These are phyloP conservation scores for Malassezia nana DNA, from an alignment of 1,284 basidiomycete genomes.

Conservation along the genomic window DNA sequence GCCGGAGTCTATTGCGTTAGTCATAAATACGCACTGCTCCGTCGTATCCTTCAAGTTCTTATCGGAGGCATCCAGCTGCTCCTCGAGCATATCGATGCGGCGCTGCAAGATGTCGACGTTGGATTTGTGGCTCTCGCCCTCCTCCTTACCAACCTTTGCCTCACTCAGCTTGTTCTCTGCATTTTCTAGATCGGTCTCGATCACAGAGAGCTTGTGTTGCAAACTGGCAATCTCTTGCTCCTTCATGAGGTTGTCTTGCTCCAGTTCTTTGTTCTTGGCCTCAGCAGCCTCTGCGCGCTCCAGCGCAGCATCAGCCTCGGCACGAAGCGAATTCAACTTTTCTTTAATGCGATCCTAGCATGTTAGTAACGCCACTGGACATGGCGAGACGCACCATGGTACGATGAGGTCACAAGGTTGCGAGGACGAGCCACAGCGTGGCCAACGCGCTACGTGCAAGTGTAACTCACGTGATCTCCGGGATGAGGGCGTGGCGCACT, in stretches of 20 bases:
- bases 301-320: slow-evolving; percentile 70
- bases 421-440: not conserved
- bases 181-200: slow-evolving; percentile 68
- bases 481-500: not conserved
- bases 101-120: slow-evolving; percentile 67
- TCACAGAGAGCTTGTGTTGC: slow-evolving; percentile 62
- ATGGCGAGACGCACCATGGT: slow-evolving; percentile 4
- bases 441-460: not conserved
- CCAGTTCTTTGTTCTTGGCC: slow-evolving; percentile 52
- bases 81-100: slow-evolving; percentile 85
- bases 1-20: slow-evolving; percentile 64
- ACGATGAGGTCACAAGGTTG: not conserved
- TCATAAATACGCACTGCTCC: slow-evolving; percentile 68
- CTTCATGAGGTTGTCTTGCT: slow-evolving; percentile 68
- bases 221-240: slow-evolving; percentile 84
- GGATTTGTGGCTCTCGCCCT: slow-evolving; percentile 64
- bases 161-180: slow-evolving; percentile 64
- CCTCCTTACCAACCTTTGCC: slow-evolving; percentile 62
- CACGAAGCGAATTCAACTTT: slow-evolving; percentile 60
- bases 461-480: slow-evolving; percentile 15
- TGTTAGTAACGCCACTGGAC: not conserved
- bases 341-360: slow-evolving; percentile 31
- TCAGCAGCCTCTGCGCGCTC: slow-evolving; percentile 47
- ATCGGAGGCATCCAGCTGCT: slow-evolving; percentile 89
- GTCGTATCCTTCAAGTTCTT: slow-evolving; percentile 93